Evolutionary conservation across 2,329 filamentous ascomycete genomes (phyloP).

Genomic region (Phialophora verrucosa): DNA sequence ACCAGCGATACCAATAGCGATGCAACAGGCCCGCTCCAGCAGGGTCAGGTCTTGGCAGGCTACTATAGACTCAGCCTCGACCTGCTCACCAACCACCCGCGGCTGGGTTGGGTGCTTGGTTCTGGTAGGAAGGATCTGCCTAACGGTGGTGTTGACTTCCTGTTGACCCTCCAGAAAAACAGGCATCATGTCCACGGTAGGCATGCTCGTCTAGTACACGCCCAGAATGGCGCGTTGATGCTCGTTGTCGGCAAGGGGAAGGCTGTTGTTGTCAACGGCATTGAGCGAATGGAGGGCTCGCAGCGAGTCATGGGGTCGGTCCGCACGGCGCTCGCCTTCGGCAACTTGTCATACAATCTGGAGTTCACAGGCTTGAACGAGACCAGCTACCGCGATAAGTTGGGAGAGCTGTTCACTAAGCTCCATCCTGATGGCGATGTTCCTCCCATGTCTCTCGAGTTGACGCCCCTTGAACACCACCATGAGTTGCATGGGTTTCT

Average conservation of each 20-base stretch:
- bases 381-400: slow-evolving; percentile 17
- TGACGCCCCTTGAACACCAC: slow-evolving; percentile 25
- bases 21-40: slow-evolving; percentile 8
- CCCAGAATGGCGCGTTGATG: slow-evolving; percentile 22
- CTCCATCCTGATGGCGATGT: slow-evolving; percentile 17
- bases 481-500: slow-evolving; percentile 23
- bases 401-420: slow-evolving; percentile 11
- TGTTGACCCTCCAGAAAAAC: slow-evolving; percentile 23
- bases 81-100: slow-evolving; percentile 13
- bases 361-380: slow-evolving; percentile 21
- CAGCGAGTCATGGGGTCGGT: slow-evolving; percentile 12
- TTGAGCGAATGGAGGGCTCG: slow-evolving; percentile 12
- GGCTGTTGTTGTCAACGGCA: slow-evolving; percentile 20
- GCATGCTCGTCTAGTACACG: slow-evolving; percentile 27
- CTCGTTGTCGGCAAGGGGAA: slow-evolving; percentile 22
- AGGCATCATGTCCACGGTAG: slow-evolving; percentile 20
- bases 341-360: slow-evolving; percentile 24
- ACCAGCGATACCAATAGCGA: slow-evolving; percentile 16
- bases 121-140: slow-evolving; percentile 17
- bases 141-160: slow-evolving; percentile 27
- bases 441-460: slow-evolving; percentile 23
- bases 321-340: slow-evolving; percentile 20
- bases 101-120: slow-evolving; percentile 25
- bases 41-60: slow-evolving; percentile 16
- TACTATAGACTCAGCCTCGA: slow-evolving; percentile 28